Percentiles rank a stretch among this genome's conserved stretches.
phyloP scores from a whole-genome alignment of 306 rosid species.

The Datisca glomerata region DNA sequence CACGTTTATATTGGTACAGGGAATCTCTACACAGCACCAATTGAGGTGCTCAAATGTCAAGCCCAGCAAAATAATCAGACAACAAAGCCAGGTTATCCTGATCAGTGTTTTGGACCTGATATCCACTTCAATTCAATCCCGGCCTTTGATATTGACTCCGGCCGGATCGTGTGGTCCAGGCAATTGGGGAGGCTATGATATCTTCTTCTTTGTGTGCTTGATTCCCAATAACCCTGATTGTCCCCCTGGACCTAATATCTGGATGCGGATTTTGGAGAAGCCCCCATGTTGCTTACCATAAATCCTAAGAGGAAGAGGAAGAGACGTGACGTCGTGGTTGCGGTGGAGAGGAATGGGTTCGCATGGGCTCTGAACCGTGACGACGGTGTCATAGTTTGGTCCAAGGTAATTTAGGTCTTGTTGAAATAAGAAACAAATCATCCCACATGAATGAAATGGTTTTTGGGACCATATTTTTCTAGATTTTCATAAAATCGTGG shows the following conservation, averaged over 20 bases:
- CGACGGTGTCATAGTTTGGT: constrained; percentile 24
- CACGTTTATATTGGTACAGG: constrained; percentile 32
- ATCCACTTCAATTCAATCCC: constrained; percentile 25
- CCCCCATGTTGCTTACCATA: constrained; percentile 22
- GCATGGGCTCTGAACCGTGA: constrained; percentile 31
- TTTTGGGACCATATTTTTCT: no score
- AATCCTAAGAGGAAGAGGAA: background rate
- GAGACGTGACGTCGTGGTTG: constrained; percentile 21
- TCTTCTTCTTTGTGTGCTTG: constrained; percentile 23
- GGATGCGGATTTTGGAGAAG: constrained; percentile 34
- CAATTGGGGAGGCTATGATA: constrained; percentile 23
- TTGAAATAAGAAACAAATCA: background rate
- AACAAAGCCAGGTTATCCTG: constrained; percentile 16
- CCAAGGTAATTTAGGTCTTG: constrained; percentile 9
- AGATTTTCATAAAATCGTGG: no score
- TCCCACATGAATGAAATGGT: no score
- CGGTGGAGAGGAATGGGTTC: constrained; percentile 31
- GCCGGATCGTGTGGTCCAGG: constrained; percentile 22
- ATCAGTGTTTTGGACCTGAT: constrained; percentile 28
- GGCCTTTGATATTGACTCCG: constrained; percentile 19
- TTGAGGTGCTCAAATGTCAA: constrained; percentile 23
- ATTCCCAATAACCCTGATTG: constrained; percentile 32
- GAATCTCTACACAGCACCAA: constrained; percentile 29
- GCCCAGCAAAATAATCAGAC: constrained; percentile 20
- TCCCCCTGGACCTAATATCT: constrained; percentile 30